Conservation (phyloP, 2,329 filamentous ascomycete species). For the Hypoxylon sp. region DNA sequence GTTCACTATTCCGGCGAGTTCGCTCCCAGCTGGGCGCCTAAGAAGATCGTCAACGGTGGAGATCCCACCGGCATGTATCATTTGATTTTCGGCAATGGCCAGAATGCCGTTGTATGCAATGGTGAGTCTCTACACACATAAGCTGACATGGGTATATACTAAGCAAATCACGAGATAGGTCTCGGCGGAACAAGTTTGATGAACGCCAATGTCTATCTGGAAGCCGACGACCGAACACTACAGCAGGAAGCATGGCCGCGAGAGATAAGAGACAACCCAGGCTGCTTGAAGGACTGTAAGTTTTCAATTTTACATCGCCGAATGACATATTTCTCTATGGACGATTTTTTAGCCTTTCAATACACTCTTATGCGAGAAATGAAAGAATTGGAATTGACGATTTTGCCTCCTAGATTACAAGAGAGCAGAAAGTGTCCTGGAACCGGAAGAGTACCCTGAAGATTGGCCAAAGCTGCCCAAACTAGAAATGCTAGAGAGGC, state of each 20-base stretch:
- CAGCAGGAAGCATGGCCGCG: constrained; percentile 68
- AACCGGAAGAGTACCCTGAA: constrained; percentile 68
- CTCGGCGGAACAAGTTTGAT: constrained; percentile 74
- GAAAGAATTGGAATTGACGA: constrained; percentile 19
- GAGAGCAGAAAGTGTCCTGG: constrained; percentile 65
- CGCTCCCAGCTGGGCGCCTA: constrained; percentile 56
- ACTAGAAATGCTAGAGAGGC: constrained; percentile 66
- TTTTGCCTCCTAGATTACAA: constrained; percentile 62
- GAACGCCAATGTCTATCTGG: constrained; percentile 75
- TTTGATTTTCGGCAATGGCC: constrained; percentile 70
- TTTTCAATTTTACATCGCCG: constrained; percentile 16
- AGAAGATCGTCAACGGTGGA: constrained; percentile 59
- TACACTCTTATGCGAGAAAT: background rate
- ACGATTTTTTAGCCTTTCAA: background rate
- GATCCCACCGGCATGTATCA: constrained; percentile 73
- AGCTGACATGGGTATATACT: background rate
- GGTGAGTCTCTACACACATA: constrained; percentile 54
- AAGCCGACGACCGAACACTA: constrained; percentile 67
- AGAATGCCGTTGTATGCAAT: constrained; percentile 71
- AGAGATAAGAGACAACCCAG: constrained; percentile 62
- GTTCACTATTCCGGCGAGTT: constrained; percentile 68
- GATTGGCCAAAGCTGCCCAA: constrained; percentile 70
- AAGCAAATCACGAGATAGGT: constrained; percentile 52
- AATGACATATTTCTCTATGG: background rate
- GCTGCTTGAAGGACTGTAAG: constrained; percentile 63